Evolutionary conservation across 495 filamentous ascomycete genomes (phyloP).

Genomic region (Aspergillus baeticus): DNA sequence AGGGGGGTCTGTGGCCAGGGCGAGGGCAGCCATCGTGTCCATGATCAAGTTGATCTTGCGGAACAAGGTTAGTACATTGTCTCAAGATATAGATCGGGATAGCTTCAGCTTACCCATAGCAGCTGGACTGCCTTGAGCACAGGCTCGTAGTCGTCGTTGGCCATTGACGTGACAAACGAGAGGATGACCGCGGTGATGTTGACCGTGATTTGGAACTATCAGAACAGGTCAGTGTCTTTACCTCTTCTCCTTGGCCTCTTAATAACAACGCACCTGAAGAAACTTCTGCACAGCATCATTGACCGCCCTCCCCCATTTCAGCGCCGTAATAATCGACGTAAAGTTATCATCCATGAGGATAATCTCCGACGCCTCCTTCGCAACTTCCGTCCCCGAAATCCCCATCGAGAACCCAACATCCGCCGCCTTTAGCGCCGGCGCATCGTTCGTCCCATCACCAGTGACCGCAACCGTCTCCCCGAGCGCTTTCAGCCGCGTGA

Average conservation of each 20-base stretch:
- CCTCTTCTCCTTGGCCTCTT: too few relatives aligned
- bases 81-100: too few relatives aligned
- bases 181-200: conserved; percentile 84
- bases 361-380: conserved; percentile 88
- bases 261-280: conserved; percentile 47
- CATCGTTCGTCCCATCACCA: conserved; percentile 91
- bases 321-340: conserved; percentile 81
- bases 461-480: conserved; percentile 83
- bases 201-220: conserved; percentile 79
- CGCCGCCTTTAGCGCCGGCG: conserved; percentile 78
- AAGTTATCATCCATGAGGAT: conserved; percentile 94
- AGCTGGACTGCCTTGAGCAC: conserved; percentile 85
- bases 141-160: conserved; percentile 59
- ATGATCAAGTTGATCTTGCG: conserved; percentile 81
- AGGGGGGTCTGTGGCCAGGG: conserved; percentile 82
- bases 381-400: conserved; percentile 85
- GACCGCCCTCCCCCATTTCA: conserved; percentile 87
- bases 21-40: conserved; percentile 87
- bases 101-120: conserved; percentile 47
- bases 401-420: conserved; percentile 95
- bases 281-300: conserved; percentile 92
- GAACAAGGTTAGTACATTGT: too few relatives aligned
- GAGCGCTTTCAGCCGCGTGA: conserved; percentile 66
- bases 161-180: conserved; percentile 81
- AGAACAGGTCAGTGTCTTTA: too few relatives aligned